Evolutionary conservation across 371 early-diverging fungal genomes (phyloP), one percentile per base, ranked within the genome.

Genomic region (Mortierella sp.): DNA sequence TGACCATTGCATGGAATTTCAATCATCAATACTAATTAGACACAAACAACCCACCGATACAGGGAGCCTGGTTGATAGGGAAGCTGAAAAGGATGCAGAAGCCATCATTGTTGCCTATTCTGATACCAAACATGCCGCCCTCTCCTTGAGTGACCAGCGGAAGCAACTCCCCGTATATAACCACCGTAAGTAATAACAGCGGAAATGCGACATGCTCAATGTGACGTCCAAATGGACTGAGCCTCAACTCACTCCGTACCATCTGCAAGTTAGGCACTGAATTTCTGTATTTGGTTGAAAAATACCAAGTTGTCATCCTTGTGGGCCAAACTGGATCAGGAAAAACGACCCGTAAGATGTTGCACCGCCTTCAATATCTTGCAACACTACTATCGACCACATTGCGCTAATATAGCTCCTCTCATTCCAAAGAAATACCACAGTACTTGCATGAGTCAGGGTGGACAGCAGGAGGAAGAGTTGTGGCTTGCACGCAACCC

Each of bases 241-340:
- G 14, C 11, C 32, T 22, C 24, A n/a, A 43, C 40, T 28, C 9
- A 55, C 10, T 18, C n/a, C 16, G 35, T 39, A 35, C 3, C 28
- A 14, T 47, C 47, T 28, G 30, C 18, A 63, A 43, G 18, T 24
- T 67, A 89, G 89, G 90, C 30, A 84, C 72, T 55, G 88, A 90
- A 40, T 64, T 91, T 28, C 72, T 91, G 5, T 91, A 91, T 70
- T 66, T 89, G 6, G 62, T 94, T 6, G 93, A 94, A 57, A 88
- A 84, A 22, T 89, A 90, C 65, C 92, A 92, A 61, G 93, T 94
- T 6, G 86, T 89, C 0, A 86, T 96, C 35, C 85, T 96, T 14
- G 88, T 92, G 3, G 97, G 96, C 35, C 93, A 93, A 64, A 96
- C 97, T 0, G 97, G 97, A 39, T 92, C 93, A 14, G 96, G 97